These are phyloP conservation scores for Oropetium thomaeum DNA, from an alignment of 176 grass and related monocot species.

Conservation along the genomic window DNA sequence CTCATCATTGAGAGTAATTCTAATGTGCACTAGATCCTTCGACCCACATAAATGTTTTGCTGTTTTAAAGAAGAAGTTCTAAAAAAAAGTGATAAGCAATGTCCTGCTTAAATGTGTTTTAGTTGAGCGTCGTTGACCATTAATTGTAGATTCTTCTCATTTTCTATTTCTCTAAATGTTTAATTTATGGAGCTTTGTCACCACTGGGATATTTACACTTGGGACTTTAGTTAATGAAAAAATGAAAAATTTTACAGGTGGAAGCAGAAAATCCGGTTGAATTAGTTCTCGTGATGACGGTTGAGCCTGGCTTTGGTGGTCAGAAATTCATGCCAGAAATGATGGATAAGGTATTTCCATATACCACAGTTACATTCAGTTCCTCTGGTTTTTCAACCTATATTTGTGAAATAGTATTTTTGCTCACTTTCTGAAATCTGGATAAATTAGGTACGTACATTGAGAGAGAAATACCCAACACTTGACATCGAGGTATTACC, in stretches of 20 bases:
- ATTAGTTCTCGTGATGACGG: slow-evolving; percentile 95
- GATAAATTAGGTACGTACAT: slow-evolving; percentile 51
- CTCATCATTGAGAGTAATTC: background rate
- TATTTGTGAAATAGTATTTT: background rate
- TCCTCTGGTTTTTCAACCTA: background rate
- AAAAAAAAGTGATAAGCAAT: background rate
- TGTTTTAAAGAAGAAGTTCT: background rate
- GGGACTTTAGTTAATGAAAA: background rate
- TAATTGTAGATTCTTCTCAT: background rate
- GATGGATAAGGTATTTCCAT: slow-evolving; percentile 78
- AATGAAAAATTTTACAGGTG: slow-evolving; percentile 43
- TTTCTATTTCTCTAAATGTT: background rate
- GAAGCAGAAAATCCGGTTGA: slow-evolving; percentile 91
- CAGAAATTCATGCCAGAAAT: slow-evolving; percentile 98
- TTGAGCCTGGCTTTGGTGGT: slow-evolving; percentile 96
- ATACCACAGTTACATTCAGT: background rate
- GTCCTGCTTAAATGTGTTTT: background rate
- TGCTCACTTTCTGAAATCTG: slow-evolving; percentile 23
- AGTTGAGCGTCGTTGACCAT: background rate
- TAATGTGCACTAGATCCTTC: background rate
- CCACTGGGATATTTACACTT: background rate
- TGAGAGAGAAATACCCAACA: slow-evolving; percentile 92
- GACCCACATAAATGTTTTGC: background rate
- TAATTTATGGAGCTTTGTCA: background rate
- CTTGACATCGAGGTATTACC: slow-evolving; percentile 85